A percentile compares a stretch with the other conserved stretches of the same genome.
These are phyloP conservation scores for Avena atlantica DNA, from an alignment of 176 grass and related monocot genomes.

Conservation along the genomic window DNA sequence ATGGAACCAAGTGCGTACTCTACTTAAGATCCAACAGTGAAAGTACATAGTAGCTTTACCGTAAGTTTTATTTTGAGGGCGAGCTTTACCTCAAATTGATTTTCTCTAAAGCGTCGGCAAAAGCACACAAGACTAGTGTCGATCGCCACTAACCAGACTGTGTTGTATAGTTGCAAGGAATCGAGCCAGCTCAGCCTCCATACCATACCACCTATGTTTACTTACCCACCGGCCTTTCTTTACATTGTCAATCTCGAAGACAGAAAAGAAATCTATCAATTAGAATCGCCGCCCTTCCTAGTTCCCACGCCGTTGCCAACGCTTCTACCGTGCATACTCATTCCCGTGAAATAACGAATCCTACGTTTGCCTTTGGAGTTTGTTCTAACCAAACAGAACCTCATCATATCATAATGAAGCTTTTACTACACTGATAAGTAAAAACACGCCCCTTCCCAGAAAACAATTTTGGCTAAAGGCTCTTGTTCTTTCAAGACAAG, in stretches of 20 bases:
- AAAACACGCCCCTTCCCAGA: neutral
- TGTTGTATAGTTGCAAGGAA: neutral
- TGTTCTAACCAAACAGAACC: neutral
- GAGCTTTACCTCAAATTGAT: neutral
- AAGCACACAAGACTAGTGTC: neutral
- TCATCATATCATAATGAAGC: neutral
- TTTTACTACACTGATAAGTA: neutral
- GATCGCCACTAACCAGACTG: neutral
- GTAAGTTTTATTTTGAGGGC: neutral
- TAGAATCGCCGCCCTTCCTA: neutral
- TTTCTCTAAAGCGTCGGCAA: neutral
- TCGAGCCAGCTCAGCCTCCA: neutral
- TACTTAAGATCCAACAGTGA: neutral
- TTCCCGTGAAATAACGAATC: neutral
- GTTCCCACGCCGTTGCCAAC: neutral
- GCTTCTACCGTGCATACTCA: neutral
- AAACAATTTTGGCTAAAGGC: constrained; percentile 5
- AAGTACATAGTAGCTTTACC: neutral
- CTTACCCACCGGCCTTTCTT: neutral
- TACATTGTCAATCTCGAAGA: neutral
- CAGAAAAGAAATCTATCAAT: too few relatives aligned
- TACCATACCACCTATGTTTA: neutral
- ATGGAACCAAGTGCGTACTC: neutral
- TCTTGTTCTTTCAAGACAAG: neutral
- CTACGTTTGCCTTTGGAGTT: neutral